Percentiles rank a stretch among this genome's conserved stretches.
phyloP scores from a whole-genome alignment of 257 asterid species.

The Ballota nigra region DNA sequence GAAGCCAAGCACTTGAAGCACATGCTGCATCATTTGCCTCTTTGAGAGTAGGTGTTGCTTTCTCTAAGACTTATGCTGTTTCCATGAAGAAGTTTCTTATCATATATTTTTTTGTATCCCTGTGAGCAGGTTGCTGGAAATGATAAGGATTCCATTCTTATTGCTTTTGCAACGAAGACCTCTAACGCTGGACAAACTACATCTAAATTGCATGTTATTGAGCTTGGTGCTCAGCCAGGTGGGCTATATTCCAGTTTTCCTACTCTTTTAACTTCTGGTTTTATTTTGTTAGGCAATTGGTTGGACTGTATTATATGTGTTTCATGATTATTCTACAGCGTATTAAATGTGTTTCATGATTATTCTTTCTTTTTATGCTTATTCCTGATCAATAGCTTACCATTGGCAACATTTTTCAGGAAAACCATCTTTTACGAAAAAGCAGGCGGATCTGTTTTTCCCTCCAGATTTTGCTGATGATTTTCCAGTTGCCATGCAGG shows the following conservation, averaged over 20 bases:
- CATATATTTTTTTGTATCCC: conserved; percentile 2
- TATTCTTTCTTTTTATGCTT: conserved; percentile 5
- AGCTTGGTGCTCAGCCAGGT: conserved; percentile 87
- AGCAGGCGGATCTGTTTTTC: conserved; percentile 93
- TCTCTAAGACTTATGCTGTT: not conserved
- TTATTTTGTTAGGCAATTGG: not conserved
- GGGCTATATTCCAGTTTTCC: not conserved
- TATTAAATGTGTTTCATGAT: not conserved
- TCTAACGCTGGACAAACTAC: conserved; percentile 62
- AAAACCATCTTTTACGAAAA: conserved; percentile 78
- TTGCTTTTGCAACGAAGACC: conserved; percentile 71
- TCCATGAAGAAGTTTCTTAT: not conserved
- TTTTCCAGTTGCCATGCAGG: conserved; percentile 98
- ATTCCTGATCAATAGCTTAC: conserved; percentile 17
- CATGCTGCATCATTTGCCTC: conserved; percentile 97
- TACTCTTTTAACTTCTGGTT: not conserved
- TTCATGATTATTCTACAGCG: conserved; percentile 1
- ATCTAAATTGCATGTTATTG: conserved; percentile 71
- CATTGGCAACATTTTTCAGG: conserved; percentile 39
- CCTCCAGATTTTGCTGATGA: conserved; percentile 96
- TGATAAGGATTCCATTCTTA: conserved; percentile 86
- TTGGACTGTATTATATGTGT: not conserved
- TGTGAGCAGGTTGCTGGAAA: conserved; percentile 70
- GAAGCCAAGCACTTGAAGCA: conserved; percentile 99
- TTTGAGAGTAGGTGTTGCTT: conserved; percentile 49